phyloP scores from a whole-genome alignment of 108 stramenopile species.

The Cylindrotheca fusiformis region DNA sequence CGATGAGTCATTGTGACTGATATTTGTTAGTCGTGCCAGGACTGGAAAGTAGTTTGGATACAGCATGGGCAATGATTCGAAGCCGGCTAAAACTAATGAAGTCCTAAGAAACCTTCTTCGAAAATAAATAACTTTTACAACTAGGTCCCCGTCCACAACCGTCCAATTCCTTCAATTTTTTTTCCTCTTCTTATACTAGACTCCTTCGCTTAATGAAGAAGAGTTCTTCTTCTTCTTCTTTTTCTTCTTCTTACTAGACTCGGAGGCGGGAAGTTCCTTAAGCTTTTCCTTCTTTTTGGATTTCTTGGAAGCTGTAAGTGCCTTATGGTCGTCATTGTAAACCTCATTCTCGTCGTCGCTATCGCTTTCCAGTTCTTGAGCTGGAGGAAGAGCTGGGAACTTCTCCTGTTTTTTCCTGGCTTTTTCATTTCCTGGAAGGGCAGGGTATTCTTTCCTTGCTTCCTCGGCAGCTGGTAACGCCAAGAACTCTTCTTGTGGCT shows the following conservation, averaged over 20 bases:
- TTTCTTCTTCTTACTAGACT: neutral
- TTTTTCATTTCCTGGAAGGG: constrained; percentile 2
- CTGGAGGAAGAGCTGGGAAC: neutral
- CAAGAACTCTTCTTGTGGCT: constrained; percentile 4
- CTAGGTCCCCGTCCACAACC: too few relatives aligned
- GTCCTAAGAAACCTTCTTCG: too few relatives aligned
- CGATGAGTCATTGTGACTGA: too few relatives aligned
- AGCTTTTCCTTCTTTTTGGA: neutral
- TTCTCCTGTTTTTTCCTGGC: neutral
- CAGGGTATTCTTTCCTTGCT: constrained; percentile 1
- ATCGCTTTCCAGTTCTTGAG: constrained; percentile 3
- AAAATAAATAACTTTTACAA: too few relatives aligned
- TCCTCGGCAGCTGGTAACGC: constrained; percentile 7
- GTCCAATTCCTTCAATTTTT: too few relatives aligned
- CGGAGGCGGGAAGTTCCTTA: neutral
- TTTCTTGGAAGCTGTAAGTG: neutral
- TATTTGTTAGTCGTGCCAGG: too few relatives aligned
- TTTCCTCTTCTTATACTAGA: too few relatives aligned
- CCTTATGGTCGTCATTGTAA: neutral
- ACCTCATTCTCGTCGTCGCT: constrained; percentile 1
- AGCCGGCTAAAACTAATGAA: too few relatives aligned
- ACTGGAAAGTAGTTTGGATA: too few relatives aligned
- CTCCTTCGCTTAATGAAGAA: too few relatives aligned
- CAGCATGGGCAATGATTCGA: too few relatives aligned
- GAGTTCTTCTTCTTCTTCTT: constrained; percentile 2